These are phyloP conservation scores for Endocalyx cinctus DNA, from an alignment of 2,329 filamentous ascomycete species.

Conservation along the genomic window DNA sequence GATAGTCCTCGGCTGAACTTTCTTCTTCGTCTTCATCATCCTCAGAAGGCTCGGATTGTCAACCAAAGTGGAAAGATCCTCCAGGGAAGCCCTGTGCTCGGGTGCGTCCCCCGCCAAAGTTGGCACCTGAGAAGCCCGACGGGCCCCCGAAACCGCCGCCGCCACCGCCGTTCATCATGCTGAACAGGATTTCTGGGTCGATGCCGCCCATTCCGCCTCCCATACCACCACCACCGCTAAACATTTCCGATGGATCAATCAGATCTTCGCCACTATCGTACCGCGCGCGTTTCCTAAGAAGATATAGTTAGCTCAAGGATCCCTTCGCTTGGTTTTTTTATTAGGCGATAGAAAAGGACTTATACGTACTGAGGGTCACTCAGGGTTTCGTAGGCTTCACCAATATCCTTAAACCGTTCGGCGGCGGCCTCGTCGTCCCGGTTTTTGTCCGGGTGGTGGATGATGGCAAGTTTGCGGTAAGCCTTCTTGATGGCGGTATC, in stretches of 20 bases:
- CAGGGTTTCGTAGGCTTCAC: conserved; percentile 93
- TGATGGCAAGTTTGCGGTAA: conserved; percentile 89
- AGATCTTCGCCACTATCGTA: conserved; percentile 94
- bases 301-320: conserved; percentile 30
- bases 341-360: not conserved
- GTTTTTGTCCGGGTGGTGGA: conserved; percentile 98
- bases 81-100: conserved; percentile 39
- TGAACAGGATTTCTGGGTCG: conserved; percentile 74
- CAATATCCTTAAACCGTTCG: conserved; percentile 94
- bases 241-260: conserved; percentile 83
- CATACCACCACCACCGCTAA: conserved; percentile 55
- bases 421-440: conserved; percentile 79
- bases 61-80: conserved; percentile 58
- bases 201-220: conserved; percentile 55
- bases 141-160: conserved; percentile 52
- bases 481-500: conserved; percentile 92
- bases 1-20: conserved; percentile 24
- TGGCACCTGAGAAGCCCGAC: conserved; percentile 42
- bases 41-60: conserved; percentile 31
- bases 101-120: conserved; percentile 41
- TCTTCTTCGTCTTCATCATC: conserved; percentile 29
- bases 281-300: conserved; percentile 69
- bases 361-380: conserved; percentile 81
- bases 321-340: not conserved
- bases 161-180: conserved; percentile 71